These are phyloP conservation scores for Blakeslea trispora DNA, from an alignment of 371 early-diverging fungal genomes.

Conservation along the genomic window DNA sequence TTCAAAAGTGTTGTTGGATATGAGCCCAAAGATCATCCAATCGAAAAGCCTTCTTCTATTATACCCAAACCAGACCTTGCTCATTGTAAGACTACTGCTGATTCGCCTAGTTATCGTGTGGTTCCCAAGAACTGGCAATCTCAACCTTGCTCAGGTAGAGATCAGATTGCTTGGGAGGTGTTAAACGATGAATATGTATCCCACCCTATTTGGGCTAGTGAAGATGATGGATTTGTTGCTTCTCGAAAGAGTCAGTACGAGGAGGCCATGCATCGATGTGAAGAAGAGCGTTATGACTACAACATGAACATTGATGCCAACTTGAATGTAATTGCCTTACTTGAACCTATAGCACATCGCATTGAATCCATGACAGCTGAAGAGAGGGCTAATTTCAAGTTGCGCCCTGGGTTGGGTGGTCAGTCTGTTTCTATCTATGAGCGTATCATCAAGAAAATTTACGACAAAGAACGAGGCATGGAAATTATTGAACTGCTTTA, in stretches of 20 bases:
- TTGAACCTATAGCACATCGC: slow-evolving; percentile 81
- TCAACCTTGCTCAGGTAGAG: slow-evolving; percentile 84
- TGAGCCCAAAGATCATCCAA: slow-evolving; percentile 65
- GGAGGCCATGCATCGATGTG: slow-evolving; percentile 94
- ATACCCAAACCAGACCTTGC: slow-evolving; percentile 65
- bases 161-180: slow-evolving; percentile 89
- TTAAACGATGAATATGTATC: slow-evolving; percentile 95
- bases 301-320: slow-evolving; percentile 96
- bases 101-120: slow-evolving; percentile 72
- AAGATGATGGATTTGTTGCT: slow-evolving; percentile 92
- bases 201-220: slow-evolving; percentile 94
- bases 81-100: slow-evolving; percentile 47
- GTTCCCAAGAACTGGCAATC: slow-evolving; percentile 64
- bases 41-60: slow-evolving; percentile 29
- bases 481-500: slow-evolving; percentile 93
- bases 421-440: slow-evolving; percentile 81
- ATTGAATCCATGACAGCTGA: slow-evolving; percentile 80
- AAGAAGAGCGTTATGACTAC: slow-evolving; percentile 96
- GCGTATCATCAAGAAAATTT: slow-evolving; percentile 85
- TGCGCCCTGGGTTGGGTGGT: slow-evolving; percentile 78
- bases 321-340: slow-evolving; percentile 78
- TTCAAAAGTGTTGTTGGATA: slow-evolving; percentile 96
- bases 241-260: slow-evolving; percentile 95
- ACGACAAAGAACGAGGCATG: slow-evolving; percentile 76
- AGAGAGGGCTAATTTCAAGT: slow-evolving; percentile 68